A percentile compares a stretch with the other conserved stretches of the same genome.
Conservation (phyloP, 345 rosid species). For the thale cress (Arabidopsis thaliana) region DNA sequence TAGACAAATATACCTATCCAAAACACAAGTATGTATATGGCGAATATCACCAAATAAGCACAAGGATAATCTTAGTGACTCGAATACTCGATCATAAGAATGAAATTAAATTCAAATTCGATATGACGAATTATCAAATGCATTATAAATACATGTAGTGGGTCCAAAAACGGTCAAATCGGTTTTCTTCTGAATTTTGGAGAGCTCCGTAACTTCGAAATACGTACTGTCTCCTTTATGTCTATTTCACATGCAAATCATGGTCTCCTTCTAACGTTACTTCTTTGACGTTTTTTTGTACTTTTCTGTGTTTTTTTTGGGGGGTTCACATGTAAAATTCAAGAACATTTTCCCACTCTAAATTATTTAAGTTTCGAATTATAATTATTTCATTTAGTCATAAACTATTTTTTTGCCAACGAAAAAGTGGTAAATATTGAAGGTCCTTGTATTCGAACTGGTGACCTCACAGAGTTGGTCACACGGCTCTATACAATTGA, state of each 20-base stretch:
- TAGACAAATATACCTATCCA: background rate
- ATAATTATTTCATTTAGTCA: background rate
- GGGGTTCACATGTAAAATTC: conserved; percentile 36
- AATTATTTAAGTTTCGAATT: conserved; percentile 7
- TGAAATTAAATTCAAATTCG: background rate
- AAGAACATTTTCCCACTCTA: conserved; percentile 34
- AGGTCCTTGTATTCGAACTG: background rate
- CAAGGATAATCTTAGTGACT: conserved; percentile 15
- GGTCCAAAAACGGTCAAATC: conserved; percentile 32
- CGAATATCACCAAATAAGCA: background rate
- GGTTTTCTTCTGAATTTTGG: conserved; percentile 22
- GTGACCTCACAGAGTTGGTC: background rate
- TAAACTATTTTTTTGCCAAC: too few relatives aligned
- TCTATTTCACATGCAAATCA: conserved; percentile 45
- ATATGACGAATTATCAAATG: conserved; percentile 9
- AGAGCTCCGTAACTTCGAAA: conserved; percentile 38
- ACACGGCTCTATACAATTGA: background rate
- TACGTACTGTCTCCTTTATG: conserved; percentile 37
- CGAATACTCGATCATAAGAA: conserved; percentile 13
- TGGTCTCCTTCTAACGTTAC: conserved; percentile 42
- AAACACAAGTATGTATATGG: background rate
- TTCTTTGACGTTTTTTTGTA: conserved; percentile 47
- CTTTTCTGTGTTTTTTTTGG: background rate
- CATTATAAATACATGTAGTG: background rate
- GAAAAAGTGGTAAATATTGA: background rate